Conservation (phyloP, 805 yeast species). For the Nakazawaea peltata region DNA sequence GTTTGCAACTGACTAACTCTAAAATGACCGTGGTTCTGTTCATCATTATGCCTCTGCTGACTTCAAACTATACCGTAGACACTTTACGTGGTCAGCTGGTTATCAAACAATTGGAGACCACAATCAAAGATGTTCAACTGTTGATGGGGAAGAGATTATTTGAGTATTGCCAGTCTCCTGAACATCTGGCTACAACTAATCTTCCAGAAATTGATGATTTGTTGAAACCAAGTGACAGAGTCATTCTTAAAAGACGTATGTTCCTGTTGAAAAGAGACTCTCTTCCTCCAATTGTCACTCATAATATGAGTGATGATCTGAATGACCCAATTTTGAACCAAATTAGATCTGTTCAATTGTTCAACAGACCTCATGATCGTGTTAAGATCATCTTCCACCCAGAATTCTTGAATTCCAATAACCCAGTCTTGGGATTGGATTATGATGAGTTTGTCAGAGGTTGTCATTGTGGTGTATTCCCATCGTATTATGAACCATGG, state of each 20-base stretch:
- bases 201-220: conserved; percentile 77
- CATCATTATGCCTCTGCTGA: conserved; percentile 95
- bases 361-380: conserved; percentile 82
- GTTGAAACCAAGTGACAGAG: conserved; percentile 80
- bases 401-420: conserved; percentile 88
- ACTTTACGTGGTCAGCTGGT: conserved; percentile 96
- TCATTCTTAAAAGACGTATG: conserved; percentile 83
- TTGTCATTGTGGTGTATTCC: conserved; percentile 96
- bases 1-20: conserved; percentile 72
- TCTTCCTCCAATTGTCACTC: conserved; percentile 93
- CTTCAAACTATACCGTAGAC: conserved; percentile 91
- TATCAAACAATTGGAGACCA: conserved; percentile 79
- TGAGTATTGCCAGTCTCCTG: conserved; percentile 64
- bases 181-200: conserved; percentile 26
- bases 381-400: conserved; percentile 97
- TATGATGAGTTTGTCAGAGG: conserved; percentile 98
- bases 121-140: conserved; percentile 82
- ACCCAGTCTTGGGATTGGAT: conserved; percentile 88
- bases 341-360: conserved; percentile 83
- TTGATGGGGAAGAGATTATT: conserved; percentile 81
- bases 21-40: conserved; percentile 94
- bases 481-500: conserved; percentile 98
- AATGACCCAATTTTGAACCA: conserved; percentile 88
- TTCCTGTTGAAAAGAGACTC: conserved; percentile 85
- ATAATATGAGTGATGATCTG: conserved; percentile 90